Percentiles rank a stretch among this genome's conserved stretches.
These are phyloP conservation scores for Tolypocladium pustulatum DNA, from an alignment of 2,329 filamentous ascomycete genomes.

Conservation along the genomic window DNA sequence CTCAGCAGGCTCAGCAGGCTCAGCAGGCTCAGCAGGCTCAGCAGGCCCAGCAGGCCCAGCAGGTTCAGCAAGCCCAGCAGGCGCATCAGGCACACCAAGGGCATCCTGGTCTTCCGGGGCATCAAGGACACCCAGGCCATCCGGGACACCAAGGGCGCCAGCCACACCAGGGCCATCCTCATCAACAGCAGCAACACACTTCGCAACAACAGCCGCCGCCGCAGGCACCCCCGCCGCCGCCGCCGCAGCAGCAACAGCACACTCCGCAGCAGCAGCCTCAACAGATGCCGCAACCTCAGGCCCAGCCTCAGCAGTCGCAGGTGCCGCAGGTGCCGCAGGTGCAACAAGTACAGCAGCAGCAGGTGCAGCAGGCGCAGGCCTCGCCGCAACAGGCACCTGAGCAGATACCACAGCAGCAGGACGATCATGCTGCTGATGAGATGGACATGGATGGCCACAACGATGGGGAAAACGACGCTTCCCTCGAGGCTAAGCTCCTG, in stretches of 20 bases:
- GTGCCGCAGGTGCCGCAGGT: slow-evolving; percentile 12
- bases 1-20: slow-evolving; percentile 13
- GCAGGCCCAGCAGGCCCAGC: slow-evolving; percentile 11
- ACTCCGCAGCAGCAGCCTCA: slow-evolving; percentile 9
- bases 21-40: too few species aligned
- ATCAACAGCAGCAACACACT: slow-evolving; percentile 18
- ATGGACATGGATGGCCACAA: slow-evolving; percentile 43
- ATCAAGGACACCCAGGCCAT: slow-evolving; percentile 7
- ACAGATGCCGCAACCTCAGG: slow-evolving; percentile 14
- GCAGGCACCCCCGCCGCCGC: slow-evolving; percentile 11
- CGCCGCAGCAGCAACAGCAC: slow-evolving; percentile 15
- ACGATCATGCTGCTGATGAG: slow-evolving; percentile 33
- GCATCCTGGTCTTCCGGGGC: slow-evolving; percentile 10
- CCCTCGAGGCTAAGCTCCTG: slow-evolving; percentile 35
- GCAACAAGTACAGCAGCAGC: slow-evolving; percentile 15
- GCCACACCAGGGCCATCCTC: slow-evolving; percentile 9
- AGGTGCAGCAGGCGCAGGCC: slow-evolving; percentile 20
- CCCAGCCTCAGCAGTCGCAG: slow-evolving; percentile 4
- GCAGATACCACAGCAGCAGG: slow-evolving; percentile 27
- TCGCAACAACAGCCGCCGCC: slow-evolving; percentile 15
- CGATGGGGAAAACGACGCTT: slow-evolving; percentile 34
- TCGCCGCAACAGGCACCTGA: slow-evolving; percentile 22
- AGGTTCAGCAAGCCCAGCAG: slow-evolving; percentile 15
- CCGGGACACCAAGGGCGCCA: slow-evolving; percentile 15
- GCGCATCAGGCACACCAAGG: slow-evolving; percentile 10